These are phyloP conservation scores for Boletellus dicymbophilus DNA, from an alignment of 1,284 basidiomycete genomes.

Conservation along the genomic window DNA sequence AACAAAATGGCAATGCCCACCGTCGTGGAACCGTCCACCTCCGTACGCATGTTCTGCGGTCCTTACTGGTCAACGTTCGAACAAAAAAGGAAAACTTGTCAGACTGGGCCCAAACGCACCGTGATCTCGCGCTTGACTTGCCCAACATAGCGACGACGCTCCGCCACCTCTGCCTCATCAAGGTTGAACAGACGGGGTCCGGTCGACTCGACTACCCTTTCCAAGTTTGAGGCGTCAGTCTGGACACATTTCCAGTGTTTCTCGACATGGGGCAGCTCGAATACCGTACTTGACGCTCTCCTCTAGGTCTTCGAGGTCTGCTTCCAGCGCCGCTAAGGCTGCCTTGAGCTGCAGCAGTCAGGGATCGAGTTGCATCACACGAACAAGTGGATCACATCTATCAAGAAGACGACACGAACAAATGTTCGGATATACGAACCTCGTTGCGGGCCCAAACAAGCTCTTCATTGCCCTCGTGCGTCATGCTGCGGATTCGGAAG, in stretches of 20 bases:
- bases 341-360: conserved; percentile 58
- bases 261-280: neutral
- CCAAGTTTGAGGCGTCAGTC: neutral
- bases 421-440: conserved; percentile 41
- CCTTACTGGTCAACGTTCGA: conserved; percentile 38
- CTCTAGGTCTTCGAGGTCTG: conserved; percentile 86
- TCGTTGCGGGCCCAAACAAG: conserved; percentile 74
- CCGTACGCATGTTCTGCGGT: conserved; percentile 66
- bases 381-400: neutral
- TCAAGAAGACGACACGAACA: too few species aligned
- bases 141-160: conserved; percentile 73
- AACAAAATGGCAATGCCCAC: conserved; percentile 4
- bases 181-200: conserved; percentile 86
- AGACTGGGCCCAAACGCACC: conserved; percentile 50
- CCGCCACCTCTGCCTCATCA: conserved; percentile 69
- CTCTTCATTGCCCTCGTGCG: conserved; percentile 69
- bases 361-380: neutral
- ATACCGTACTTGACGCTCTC: conserved; percentile 78
- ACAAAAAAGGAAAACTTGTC: conserved; percentile 2
- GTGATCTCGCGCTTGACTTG: conserved; percentile 74
- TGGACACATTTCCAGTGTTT: neutral
- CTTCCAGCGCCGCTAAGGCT: conserved; percentile 74
- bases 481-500: conserved; percentile 72
- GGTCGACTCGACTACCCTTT: conserved; percentile 76
- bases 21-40: conserved; percentile 28